Evolutionary conservation across 2,329 filamentous ascomycete species (phyloP), one percentile per base, ranked within the genome.

Genomic region (Calonectria fujianensis): DNA sequence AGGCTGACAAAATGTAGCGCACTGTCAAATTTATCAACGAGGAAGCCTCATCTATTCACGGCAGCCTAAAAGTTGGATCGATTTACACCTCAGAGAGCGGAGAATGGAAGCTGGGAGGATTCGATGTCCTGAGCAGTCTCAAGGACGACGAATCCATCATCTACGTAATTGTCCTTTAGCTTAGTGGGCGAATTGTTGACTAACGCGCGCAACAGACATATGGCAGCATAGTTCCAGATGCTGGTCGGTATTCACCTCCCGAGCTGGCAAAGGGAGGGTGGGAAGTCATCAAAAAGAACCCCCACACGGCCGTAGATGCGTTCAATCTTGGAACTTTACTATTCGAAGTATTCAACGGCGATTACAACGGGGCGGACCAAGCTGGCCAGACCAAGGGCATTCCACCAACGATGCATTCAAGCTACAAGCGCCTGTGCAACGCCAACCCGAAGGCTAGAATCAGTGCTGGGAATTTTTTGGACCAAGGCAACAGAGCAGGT

Each of bases 11-110:
- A 31, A 3, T n/a, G 2, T 77, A 96, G 93, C 94, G 95, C 83
- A 98, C 97, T 0, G 86, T 98, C 78, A 98, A 97, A 82, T 99
- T 99, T 82, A 95, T 99, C 84, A 99, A 99, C 82, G 93, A 94
- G 63, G 97, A 99, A 78, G 97, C 96, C 4, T 90, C 94, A 3
- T 98, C 96, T 0, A 94, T 99, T 67, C 97, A 99, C 81, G 97
- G 96, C 64, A 95, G 92, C 80, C 88, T 99, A 68, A 93, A 95
- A 76, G 94, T 95, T 27, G 94, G 94, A 0, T 98, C 96, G 0
- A 90, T 99, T 77, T 99, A 96, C 85, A 97, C 95, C 5, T 96
- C 95, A 75, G 96, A 98, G 83, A 98, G 97, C 82, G 97, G 97
- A 73, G 97, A 99, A 86, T 99, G 97, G 97, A 98, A 97, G 82